Conservation (phyloP, 2,329 filamentous ascomycete species). For the Cladosporium halotolerans region DNA sequence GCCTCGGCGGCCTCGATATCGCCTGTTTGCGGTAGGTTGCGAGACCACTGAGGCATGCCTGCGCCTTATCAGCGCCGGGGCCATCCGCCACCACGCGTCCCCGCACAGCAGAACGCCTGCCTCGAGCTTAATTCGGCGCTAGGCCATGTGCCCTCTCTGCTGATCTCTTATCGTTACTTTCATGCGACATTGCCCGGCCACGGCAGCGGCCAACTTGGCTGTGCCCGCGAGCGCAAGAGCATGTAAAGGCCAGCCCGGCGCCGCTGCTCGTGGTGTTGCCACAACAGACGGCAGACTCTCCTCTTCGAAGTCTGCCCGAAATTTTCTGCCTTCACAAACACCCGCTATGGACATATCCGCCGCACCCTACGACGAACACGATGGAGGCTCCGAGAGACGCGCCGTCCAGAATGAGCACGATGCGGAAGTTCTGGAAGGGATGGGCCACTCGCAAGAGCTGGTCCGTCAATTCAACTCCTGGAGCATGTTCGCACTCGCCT, state of each 20-base stretch:
- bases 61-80: too few species aligned
- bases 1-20: too few species aligned
- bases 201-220: constrained; percentile 1
- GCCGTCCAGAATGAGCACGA: constrained; percentile 21
- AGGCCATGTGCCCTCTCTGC: neutral
- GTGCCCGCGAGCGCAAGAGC: neutral
- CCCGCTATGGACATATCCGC: constrained; percentile 4
- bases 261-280: neutral
- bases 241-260: constrained; percentile 3
- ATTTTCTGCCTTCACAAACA: neutral
- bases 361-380: neutral
- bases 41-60: too few species aligned
- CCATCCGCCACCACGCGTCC: neutral
- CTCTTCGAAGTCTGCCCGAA: neutral
- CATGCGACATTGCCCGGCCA: constrained; percentile 2
- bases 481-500: constrained; percentile 54
- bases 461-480: constrained; percentile 46
- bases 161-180: neutral
- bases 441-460: constrained; percentile 40
- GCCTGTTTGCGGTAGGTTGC: too few species aligned
- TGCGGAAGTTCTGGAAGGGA: constrained; percentile 36
- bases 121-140: neutral
- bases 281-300: neutral
- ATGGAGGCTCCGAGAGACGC: neutral
- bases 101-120: neutral